phyloP scores from a whole-genome alignment of 306 rosid species.

The Mucuna pruriens region DNA sequence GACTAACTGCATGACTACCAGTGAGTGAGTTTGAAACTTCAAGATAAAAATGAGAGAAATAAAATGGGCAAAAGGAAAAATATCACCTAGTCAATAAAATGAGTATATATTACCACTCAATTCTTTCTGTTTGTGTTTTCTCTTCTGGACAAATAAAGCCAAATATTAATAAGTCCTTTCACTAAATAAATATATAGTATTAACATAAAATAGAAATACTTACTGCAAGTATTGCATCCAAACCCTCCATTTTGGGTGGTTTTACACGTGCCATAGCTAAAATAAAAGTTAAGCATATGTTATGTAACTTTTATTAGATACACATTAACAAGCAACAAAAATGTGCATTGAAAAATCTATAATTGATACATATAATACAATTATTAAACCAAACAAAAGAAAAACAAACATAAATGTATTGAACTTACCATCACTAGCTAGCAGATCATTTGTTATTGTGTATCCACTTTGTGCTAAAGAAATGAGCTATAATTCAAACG shows the following conservation, averaged over 20 bases:
- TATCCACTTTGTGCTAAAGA: slow-evolving; percentile 48
- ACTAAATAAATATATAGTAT: neutral
- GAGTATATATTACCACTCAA: slow-evolving; percentile 55
- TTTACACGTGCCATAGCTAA: slow-evolving; percentile 60
- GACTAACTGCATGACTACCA: slow-evolving; percentile 54
- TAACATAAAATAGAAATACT: slow-evolving; percentile 26
- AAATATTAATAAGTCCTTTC: slow-evolving; percentile 23
- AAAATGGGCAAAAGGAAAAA: neutral
- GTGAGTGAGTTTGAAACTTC: slow-evolving; percentile 30
- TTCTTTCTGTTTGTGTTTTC: slow-evolving; percentile 53
- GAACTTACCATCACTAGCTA: slow-evolving; percentile 39
- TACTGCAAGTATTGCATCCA: slow-evolving; percentile 64
- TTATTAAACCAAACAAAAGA: slow-evolving; percentile 5
- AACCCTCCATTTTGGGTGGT: slow-evolving; percentile 83
- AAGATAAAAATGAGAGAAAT: slow-evolving; percentile 23
- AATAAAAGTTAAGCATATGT: slow-evolving; percentile 39
- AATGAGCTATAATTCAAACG: slow-evolving; percentile 37
- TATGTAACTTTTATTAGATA: neutral
- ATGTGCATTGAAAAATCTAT: neutral
- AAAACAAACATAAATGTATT: neutral
- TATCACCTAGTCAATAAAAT: slow-evolving; percentile 5
- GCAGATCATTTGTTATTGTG: slow-evolving; percentile 43
- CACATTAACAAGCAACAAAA: neutral
- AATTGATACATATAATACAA: neutral
- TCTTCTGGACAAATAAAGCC: slow-evolving; percentile 63